Evolutionary conservation across 495 filamentous ascomycete species (phyloP), one percentile per base, ranked within the genome.

Genomic region (Penicillium coffeae): DNA sequence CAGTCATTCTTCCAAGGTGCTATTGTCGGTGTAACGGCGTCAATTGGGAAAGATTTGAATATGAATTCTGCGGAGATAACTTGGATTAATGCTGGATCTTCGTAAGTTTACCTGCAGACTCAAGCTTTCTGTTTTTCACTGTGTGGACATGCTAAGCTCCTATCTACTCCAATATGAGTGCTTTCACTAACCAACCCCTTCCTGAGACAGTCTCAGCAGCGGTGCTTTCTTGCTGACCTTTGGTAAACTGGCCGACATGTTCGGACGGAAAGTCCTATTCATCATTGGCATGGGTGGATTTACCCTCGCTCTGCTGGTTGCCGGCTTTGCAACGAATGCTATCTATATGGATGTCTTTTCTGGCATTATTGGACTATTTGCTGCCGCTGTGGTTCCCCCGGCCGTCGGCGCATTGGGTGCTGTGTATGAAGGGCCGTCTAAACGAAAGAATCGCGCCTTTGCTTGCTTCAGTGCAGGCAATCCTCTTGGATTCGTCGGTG

Each of bases 221-320:
- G 87, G 85, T 34, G 80, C 85, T 22, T 85, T 90, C 55, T 66
- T 90, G 22, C 70, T 91, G 10, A 75, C 87, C 43, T 89, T 86
- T 70, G 87, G 87, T 32, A 80, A 82, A 54, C 66, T 90, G 22
- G 83, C 80, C 14, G 87, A 90, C 55, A 79, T 88, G 50, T 87
- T 87, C 52, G 87, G 86, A 21, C 84, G 86, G 47, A 80, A 84
- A 50, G 64, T 65, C 2, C 75, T 90, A 38, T 89, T 89, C 66
- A 77, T 88, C 19, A 67, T 69, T 21, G 82, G 82, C 15, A 82
- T 86, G 53, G 77, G 78, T 15, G 81, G 85, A 56, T 83, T 85
- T 42, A 72, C 81, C 0, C 65, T 81, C 32, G 78, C 81, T 1
- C 61, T 69, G 3, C 63, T 87, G 22, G 66, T 79, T 3, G 74